A percentile compares a stretch with the other conserved stretches of the same genome.
These are phyloP conservation scores for Aspergillus brunneoviolaceus DNA, from an alignment of 2,329 filamentous ascomycete species.

Conservation along the genomic window DNA sequence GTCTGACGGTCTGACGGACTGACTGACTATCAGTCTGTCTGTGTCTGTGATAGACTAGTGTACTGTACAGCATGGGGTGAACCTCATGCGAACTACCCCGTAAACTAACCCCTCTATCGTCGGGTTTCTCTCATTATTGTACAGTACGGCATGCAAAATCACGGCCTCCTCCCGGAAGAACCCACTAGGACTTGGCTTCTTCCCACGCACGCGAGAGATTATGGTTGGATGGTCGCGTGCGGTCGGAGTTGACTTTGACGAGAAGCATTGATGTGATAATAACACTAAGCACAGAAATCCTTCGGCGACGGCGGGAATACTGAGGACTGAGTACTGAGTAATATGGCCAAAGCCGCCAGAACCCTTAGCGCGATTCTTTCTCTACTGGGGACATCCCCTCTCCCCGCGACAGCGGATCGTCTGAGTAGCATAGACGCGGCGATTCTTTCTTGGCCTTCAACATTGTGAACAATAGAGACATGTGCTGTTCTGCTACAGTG, in stretches of 20 bases:
- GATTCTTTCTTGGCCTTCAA: slow-evolving; percentile 9
- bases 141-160: neutral
- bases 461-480: too few species aligned
- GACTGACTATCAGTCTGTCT: neutral
- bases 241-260: neutral
- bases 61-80: neutral
- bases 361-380: slow-evolving; percentile 10
- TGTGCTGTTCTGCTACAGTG: too few species aligned
- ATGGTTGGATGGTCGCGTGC: neutral
- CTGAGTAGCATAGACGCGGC: slow-evolving; percentile 1
- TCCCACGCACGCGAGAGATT: neutral
- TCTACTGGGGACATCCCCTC: neutral
- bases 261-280: slow-evolving; percentile 11
- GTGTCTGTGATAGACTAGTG: neutral
- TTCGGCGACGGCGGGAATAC: slow-evolving; percentile 1
- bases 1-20: neutral
- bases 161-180: neutral
- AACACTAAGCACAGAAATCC: slow-evolving; percentile 8
- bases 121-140: neutral
- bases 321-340: neutral
- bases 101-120: neutral
- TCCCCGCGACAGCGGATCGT: slow-evolving; percentile 15
- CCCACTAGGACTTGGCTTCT: neutral
- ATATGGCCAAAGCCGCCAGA: neutral
- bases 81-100: slow-evolving; percentile 9